Conservation (phyloP, 2,329 filamentous ascomycete species). For the Monosporascus sp. region DNA sequence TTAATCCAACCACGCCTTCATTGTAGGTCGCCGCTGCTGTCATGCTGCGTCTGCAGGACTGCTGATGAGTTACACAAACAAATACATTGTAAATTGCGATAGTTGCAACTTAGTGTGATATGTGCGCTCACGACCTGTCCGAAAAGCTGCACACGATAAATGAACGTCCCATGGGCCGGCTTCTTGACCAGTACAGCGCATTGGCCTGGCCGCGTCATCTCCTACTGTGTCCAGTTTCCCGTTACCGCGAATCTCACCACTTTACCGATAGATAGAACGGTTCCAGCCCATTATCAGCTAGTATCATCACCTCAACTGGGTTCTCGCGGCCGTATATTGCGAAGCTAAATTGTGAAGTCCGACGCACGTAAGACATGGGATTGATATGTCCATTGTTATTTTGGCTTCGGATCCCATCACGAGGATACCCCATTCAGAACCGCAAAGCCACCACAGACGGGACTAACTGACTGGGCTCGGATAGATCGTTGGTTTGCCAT, state of each 20-base stretch:
- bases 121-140: too few species aligned
- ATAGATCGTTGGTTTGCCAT: too few species aligned
- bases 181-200: too few species aligned
- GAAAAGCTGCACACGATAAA: too few species aligned
- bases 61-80: background rate
- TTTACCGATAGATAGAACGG: background rate
- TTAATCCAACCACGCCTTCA: background rate
- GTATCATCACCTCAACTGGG: background rate
- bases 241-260: background rate
- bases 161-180: too few species aligned
- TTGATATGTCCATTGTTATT: background rate
- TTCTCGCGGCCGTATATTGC: background rate
- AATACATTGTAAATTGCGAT: too few species aligned
- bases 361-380: background rate
- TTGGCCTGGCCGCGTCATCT: too few species aligned
- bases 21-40: background rate
- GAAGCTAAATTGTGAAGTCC: background rate
- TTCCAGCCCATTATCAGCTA: background rate
- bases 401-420: background rate
- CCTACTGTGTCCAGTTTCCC: background rate
- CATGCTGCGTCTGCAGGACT: background rate
- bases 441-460: too few species aligned
- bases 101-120: too few species aligned
- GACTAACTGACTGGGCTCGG: too few species aligned
- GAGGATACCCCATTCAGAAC: too few species aligned